Percentiles rank a stretch among this genome's conserved stretches.
phyloP scores from a whole-genome alignment of 352 stramenopile genomes.

The Vaucheria bursata region DNA sequence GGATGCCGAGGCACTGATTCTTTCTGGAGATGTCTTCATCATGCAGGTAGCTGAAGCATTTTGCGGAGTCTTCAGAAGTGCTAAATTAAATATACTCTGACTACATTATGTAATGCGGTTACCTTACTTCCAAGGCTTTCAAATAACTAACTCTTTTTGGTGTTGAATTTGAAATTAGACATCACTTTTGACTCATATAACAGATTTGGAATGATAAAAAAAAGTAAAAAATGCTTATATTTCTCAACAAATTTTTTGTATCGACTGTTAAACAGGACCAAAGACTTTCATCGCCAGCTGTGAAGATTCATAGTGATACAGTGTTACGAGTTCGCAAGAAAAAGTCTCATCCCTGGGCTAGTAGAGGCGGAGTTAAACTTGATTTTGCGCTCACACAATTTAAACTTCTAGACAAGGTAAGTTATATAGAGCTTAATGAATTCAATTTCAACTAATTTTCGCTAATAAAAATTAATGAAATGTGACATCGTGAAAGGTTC shows the following conservation, averaged over 20 bases:
- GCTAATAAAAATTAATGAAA: background rate
- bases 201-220: background rate
- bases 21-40: background rate
- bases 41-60: background rate
- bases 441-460: background rate
- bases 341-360: constrained; percentile 8
- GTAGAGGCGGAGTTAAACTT: constrained; percentile 2
- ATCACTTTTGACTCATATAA: background rate
- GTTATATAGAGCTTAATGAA: background rate
- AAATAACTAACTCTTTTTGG: background rate
- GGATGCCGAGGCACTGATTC: background rate
- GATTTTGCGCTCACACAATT: background rate
- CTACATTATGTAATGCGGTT: background rate
- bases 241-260: background rate
- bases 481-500: background rate
- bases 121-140: background rate
- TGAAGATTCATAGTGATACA: background rate
- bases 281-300: background rate
- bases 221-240: background rate
- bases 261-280: background rate
- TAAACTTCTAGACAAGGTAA: background rate
- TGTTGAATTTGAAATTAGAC: background rate
- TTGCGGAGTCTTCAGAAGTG: background rate
- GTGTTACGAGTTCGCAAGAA: background rate
- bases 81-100: background rate